Evolutionary conservation across 495 filamentous ascomycete genomes (phyloP), one percentile per base, ranked within the genome.

Genomic region (Penicillium samsonianum): DNA sequence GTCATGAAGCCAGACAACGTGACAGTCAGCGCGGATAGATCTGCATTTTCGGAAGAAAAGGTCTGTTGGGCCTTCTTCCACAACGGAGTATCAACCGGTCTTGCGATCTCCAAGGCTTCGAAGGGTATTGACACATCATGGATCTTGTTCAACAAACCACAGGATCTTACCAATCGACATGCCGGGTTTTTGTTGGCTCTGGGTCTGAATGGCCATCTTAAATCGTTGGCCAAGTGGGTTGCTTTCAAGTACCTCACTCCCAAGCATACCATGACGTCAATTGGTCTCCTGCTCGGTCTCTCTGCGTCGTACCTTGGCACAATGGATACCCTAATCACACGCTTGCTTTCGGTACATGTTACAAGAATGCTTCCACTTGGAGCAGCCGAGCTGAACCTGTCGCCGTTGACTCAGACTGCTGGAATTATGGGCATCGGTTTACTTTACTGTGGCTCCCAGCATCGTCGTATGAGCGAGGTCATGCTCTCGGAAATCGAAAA

Each of bases 51-150:
- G 0, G 94, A 99, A 71, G 94, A 99, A 69, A 98, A 96, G 74
- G 87, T 94, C 17, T 89, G 87, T 68, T 99, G 94, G 94, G 94
- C 93, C 0, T 99, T 96, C 73, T 98, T 99, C 76, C 92, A 99
- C 73, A 89, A 92, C 56, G 94, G 94, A 31, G 94, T 96, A 20
- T 86, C 93, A 5, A 89, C 89, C 12, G 94, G 93, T 9, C 77
- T 99, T 47, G 90, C 90, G 33, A 95, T 98, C 49, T 95, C 95
- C 1, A 88, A 85, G 25, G 81, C 91, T 31, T 94, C 92, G 1
- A 92, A 90, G 69, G 91, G 92, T 6, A 96, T 99, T 57, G 94
- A 99, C 63, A 96, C 92, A 2, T 96, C 92, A 0, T 99, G 94
- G 94, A 96, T 99, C 63, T 79, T 96, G 37, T 97, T 94, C 77